Conservation (phyloP, 148 eudicot genomes). For the Persicaria tinctoria region DNA sequence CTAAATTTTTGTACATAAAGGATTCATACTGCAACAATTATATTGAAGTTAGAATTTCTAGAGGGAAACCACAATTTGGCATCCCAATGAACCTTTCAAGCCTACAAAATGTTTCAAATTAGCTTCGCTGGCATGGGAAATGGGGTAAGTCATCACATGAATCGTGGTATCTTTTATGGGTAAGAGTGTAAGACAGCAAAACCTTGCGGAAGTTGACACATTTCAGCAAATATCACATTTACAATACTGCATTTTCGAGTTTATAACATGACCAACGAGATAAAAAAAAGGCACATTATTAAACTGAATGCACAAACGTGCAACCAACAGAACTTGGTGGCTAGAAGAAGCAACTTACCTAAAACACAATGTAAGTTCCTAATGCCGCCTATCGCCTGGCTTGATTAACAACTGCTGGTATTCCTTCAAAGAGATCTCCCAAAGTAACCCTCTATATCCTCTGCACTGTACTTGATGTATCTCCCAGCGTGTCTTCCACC, state of each 20-base stretch:
- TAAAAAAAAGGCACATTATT: constrained; percentile 23
- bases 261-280: constrained; percentile 26
- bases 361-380: constrained; percentile 26
- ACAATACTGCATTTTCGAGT: constrained; percentile 44
- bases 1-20: not conserved
- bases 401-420: constrained; percentile 58
- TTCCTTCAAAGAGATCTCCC: constrained; percentile 80
- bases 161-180: not conserved
- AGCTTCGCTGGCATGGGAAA: not conserved
- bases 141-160: not conserved
- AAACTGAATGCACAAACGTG: constrained; percentile 22
- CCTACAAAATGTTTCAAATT: not conserved
- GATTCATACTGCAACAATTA: not conserved
- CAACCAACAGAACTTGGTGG: constrained; percentile 25
- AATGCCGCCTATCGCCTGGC: constrained; percentile 64
- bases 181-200: not conserved
- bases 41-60: not conserved
- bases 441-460: constrained; percentile 85
- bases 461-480: constrained; percentile 85
- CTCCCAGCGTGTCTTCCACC: constrained; percentile 71
- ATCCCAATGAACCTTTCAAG: not conserved
- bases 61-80: not conserved
- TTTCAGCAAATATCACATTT: constrained; percentile 36
- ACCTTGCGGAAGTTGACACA: constrained; percentile 27
- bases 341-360: constrained; percentile 33